Base-by-base conservation (phyloP, 148 eudicot genomes). In the Camellia sinensis region DNA sequence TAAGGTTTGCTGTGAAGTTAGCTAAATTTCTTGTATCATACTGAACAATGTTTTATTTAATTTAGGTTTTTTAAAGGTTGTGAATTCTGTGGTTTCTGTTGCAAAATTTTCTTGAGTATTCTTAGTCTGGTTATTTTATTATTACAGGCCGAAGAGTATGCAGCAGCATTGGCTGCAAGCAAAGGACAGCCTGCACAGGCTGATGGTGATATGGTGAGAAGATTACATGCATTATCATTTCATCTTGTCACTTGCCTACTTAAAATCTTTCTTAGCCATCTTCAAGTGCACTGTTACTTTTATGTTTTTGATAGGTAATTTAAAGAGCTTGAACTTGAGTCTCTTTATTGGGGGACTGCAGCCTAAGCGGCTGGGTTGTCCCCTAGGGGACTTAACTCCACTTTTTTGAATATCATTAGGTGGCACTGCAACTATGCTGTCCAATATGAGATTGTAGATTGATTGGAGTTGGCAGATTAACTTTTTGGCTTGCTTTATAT, bases 131-230 rank as follows among this genome's bases (percentile, higher is more conserved):
- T 63, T 71, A 53, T 52, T 4, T 45, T 37, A 59, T 65, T 43
- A 22, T 18, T 3, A 71, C 80, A 90, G 97, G 98, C 97, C 19
- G 97, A 93, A 83, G 97, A 95, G 84, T 84, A 81, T 73, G 98
- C 98, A 59, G 97, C 93, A 78, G 98, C 98, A 79, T 63, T 92
- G 81, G 93, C 93, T 59, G 94, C 97, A 44, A 90, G 90, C 85
- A 92, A 91, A 81, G 97, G 87, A 76, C 84, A 78, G 50, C 83
- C 83, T 84, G 87, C 76, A 15, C 89, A 81, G 59, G 76, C 63
- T 63, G 97, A 89, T 75, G 80, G 63, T 77, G 93, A 93, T 79
- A 59, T 22, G 89, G 98, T 93, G 78, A 78, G 84, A 75, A 77
- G 57, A 68, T 80, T 46, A 40, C 67, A 7, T 71, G 22, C 18